Evolutionary conservation across 2,329 filamentous ascomycete genomes (phyloP).

Genomic region (Arthrobotrys conoides): DNA sequence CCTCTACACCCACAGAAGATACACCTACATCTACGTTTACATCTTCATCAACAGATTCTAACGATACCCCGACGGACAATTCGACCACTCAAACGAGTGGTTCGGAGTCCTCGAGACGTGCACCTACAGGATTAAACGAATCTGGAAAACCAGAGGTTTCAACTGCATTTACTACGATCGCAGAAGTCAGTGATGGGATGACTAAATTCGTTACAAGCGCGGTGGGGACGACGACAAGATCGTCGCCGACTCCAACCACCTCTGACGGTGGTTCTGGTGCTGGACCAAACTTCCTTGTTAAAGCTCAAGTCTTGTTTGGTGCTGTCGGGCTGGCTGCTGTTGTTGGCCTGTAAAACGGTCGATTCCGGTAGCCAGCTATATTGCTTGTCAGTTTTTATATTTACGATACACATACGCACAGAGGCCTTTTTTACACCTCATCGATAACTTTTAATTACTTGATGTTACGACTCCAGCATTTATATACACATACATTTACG

Average conservation of each 20-base stretch:
- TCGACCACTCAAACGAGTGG: slow-evolving; percentile 56
- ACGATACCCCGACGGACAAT: slow-evolving; percentile 44
- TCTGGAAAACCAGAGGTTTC: slow-evolving; percentile 39
- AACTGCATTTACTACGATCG: slow-evolving; percentile 52
- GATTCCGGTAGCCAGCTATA: not conserved
- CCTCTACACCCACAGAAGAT: slow-evolving; percentile 44
- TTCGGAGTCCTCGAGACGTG: slow-evolving; percentile 35
- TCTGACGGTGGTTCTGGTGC: slow-evolving; percentile 22
- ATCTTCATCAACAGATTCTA: slow-evolving; percentile 39
- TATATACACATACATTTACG: not conserved
- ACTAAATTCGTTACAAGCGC: slow-evolving; percentile 52
- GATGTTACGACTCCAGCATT: slow-evolving; percentile 30
- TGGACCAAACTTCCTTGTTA: slow-evolving; percentile 29
- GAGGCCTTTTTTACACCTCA: slow-evolving; percentile 3
- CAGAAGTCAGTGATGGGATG: slow-evolving; percentile 42
- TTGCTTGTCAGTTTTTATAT: not conserved
- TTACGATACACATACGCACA: slow-evolving; percentile 31
- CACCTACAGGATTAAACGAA: slow-evolving; percentile 51
- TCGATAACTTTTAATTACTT: slow-evolving; percentile 35
- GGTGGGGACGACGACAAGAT: slow-evolving; percentile 45
- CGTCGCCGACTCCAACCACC: not conserved
- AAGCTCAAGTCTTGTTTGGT: slow-evolving; percentile 50
- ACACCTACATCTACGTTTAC: slow-evolving; percentile 25
- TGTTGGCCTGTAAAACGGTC: slow-evolving; percentile 35
- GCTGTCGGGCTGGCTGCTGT: slow-evolving; percentile 44